Evolutionary conservation across 257 asterid species (phyloP).

Genomic region (Solanum commersonii): DNA sequence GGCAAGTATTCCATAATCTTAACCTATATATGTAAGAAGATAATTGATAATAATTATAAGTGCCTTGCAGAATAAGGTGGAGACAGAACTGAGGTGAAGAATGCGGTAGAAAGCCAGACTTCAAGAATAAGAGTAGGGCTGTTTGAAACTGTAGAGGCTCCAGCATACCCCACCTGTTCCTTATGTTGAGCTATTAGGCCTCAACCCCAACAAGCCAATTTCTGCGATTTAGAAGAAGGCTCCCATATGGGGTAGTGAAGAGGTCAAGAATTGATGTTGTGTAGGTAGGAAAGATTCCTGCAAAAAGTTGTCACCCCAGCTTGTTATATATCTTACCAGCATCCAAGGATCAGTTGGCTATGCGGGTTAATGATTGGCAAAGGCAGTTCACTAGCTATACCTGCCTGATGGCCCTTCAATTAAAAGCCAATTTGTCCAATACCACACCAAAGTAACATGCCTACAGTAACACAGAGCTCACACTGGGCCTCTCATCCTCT

Average conservation of each 20-base stretch:
- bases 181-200: not conserved
- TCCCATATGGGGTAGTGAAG: not conserved
- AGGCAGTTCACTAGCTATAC: not conserved
- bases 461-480: not conserved
- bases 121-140: not conserved
- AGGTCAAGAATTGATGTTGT: not conserved
- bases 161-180: not conserved
- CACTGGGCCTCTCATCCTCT: not conserved
- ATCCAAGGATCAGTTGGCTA: not conserved
- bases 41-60: not conserved
- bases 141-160: not conserved
- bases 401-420: not conserved
- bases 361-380: not conserved
- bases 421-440: not conserved
- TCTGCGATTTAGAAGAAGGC: not conserved
- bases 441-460: not conserved
- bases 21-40: not conserved
- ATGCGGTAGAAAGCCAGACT: not conserved
- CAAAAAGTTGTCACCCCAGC: not conserved
- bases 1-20: not conserved
- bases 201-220: not conserved
- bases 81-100: not conserved
- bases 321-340: not conserved
- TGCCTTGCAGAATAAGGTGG: not conserved
- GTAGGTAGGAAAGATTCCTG: not conserved